Evolutionary conservation across 169 alveolate species (phyloP).

Genomic region (Blepharisma undulans): DNA sequence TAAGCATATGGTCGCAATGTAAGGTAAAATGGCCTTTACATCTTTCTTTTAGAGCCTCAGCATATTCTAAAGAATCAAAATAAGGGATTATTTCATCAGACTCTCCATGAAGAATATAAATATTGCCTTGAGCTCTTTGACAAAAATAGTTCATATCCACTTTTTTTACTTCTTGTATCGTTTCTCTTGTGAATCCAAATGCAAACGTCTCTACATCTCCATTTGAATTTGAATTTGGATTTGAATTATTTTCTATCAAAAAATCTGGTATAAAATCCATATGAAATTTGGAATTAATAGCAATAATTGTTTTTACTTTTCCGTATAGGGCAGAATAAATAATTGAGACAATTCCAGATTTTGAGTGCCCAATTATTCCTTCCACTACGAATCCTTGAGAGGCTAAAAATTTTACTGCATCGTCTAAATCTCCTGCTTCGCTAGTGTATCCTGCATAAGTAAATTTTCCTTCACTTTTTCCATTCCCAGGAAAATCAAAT

Average conservation of each 20-base stretch:
- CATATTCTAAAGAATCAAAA: background rate
- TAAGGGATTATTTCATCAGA: background rate
- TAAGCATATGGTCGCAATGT: no score
- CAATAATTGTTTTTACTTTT: background rate
- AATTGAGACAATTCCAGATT: background rate
- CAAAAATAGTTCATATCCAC: background rate
- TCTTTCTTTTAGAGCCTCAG: background rate
- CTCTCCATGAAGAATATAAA: background rate
- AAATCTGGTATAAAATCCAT: background rate
- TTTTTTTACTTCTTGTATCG: background rate
- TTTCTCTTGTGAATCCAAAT: background rate
- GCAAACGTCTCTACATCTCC: background rate
- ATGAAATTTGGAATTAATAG: background rate
- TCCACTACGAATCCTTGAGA: background rate
- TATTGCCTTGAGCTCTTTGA: background rate
- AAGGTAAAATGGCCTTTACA: no score
- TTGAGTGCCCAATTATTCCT: slow-evolving; percentile 33
- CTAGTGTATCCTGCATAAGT: background rate
- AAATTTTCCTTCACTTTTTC: slow-evolving; percentile 25
- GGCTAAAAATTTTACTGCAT: background rate
- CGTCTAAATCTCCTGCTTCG: background rate
- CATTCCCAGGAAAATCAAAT: slow-evolving; percentile 33
- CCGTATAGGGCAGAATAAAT: background rate
- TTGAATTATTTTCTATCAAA: background rate
- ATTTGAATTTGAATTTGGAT: no score